Conservation (phyloP, 192 early-diverging fungal genomes). For the Umbelopsis sp. region DNA sequence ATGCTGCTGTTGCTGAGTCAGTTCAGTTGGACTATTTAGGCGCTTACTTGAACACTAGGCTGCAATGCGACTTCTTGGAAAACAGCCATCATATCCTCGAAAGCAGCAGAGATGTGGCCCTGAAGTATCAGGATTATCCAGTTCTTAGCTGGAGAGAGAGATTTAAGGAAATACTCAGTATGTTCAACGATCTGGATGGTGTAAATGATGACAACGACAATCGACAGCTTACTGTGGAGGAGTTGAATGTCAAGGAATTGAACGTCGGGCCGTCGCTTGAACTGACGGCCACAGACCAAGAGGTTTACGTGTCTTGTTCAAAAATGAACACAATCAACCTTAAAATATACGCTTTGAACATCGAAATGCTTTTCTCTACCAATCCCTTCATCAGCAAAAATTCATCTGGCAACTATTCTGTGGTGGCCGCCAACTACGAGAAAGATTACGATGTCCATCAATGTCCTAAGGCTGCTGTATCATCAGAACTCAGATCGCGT, state of each 20-base stretch:
- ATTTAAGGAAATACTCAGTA: slow-evolving; percentile 43
- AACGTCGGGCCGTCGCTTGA: slow-evolving; percentile 42
- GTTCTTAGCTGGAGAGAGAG: slow-evolving; percentile 43
- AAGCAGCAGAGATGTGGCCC: slow-evolving; percentile 23
- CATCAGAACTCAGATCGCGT: slow-evolving; percentile 1
- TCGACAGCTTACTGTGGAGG: not conserved
- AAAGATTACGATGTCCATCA: slow-evolving; percentile 22
- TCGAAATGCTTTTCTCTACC: slow-evolving; percentile 53
- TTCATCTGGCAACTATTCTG: slow-evolving; percentile 29
- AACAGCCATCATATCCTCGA: slow-evolving; percentile 23
- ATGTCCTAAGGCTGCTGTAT: not conserved
- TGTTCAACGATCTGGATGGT: slow-evolving; percentile 38
- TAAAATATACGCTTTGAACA: slow-evolving; percentile 49
- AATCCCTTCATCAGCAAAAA: slow-evolving; percentile 40
- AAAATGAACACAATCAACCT: slow-evolving; percentile 41
- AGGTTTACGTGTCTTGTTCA: slow-evolving; percentile 38
- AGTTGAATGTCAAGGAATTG: slow-evolving; percentile 14
- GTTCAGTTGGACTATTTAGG: slow-evolving; percentile 52
- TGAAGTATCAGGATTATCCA: slow-evolving; percentile 43
- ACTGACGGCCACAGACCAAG: slow-evolving; percentile 40
- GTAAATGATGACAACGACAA: not conserved
- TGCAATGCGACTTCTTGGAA: slow-evolving; percentile 27
- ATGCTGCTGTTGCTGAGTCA: slow-evolving; percentile 16
- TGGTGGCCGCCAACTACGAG: slow-evolving; percentile 46
- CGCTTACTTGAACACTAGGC: slow-evolving; percentile 48